Base-by-base conservation (phyloP, 2,329 filamentous ascomycete species). In the Lasiodiplodia gonubiensis region DNA sequence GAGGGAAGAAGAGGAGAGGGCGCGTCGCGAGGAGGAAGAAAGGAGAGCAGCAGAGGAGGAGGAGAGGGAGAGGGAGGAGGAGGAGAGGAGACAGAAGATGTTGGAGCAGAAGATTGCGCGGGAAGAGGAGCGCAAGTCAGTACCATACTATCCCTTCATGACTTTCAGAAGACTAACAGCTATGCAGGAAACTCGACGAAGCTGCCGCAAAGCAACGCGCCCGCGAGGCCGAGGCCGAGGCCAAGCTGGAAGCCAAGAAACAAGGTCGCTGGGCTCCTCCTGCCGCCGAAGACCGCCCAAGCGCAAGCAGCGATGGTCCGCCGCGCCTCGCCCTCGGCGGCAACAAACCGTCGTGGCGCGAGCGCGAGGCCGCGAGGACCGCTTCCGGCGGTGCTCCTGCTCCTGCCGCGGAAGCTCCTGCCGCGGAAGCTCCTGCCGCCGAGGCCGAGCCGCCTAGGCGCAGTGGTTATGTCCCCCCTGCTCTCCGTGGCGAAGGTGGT, bases 21-120 rank as follows among this genome's bases (percentile, higher is more conserved):
- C 86, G 71, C 85, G 90, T 67, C 87, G 86, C 68, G 95, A 98
- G 80, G 93, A 95, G 74, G 93, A 96, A 79, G 94, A 97, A 85
- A 89, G 90, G 72, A 86, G 87, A 69, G 87, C 86, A 64, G 87
- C 84, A 67, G 95, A 98, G 81, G 94, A 93, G 79, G 92, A 97
- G 78, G 94, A 97, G 81, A 92, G 90, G 80, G 88, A 88, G 70
- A 85, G 86, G 70, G 89, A 88, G 60, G 93, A 95, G 63, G 94
- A 96, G 79, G 92, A 93, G 81, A 90, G 89, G 80, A 88, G 90
- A 75, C 86, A 88, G 68, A 88, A 89, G 76, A 81, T 93, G 76
- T 86, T 88, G 72, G 90, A 96, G 80, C 90, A 93, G 78, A 88
- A 87, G 78, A 80, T 80, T 35, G 84, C 83, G 76, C 81, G 85